Percentiles rank a stretch among this genome's conserved stretches.
These are phyloP conservation scores for Clathrus columnatus DNA, from an alignment of 768 basidiomycete species.

Conservation along the genomic window DNA sequence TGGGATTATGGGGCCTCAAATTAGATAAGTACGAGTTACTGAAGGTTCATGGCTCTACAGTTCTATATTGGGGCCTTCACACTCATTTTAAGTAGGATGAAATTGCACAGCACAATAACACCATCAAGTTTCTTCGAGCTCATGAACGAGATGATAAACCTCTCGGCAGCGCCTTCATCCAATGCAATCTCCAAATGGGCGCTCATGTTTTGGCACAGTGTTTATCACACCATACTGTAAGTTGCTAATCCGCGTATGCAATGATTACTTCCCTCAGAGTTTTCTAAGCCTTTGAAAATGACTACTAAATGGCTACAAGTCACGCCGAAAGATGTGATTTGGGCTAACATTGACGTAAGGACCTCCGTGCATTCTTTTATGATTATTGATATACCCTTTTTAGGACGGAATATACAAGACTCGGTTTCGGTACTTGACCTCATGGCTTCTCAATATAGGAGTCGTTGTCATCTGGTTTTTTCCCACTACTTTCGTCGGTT, in stretches of 20 bases:
- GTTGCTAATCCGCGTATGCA: conserved; percentile 15
- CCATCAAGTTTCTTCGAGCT: conserved; percentile 30
- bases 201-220: conserved; percentile 64
- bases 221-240: conserved; percentile 42
- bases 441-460: conserved; percentile 33
- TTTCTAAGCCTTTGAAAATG: conserved; percentile 45
- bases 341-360: conserved; percentile 46
- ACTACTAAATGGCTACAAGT: conserved; percentile 54
- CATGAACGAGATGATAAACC: conserved; percentile 35
- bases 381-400: neutral
- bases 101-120: conserved; percentile 37
- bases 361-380: too few species aligned
- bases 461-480: conserved; percentile 58
- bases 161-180: conserved; percentile 51
- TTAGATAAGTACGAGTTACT: conserved; percentile 63
- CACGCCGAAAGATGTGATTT: conserved; percentile 44
- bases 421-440: too few species aligned
- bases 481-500: conserved; percentile 58
- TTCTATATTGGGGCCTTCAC: neutral
- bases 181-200: conserved; percentile 64
- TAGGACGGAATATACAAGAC: too few species aligned
- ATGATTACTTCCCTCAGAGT: neutral
- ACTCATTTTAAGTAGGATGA: conserved; percentile 30
- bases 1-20: conserved; percentile 47
- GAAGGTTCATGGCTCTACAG: conserved; percentile 31